phyloP scores from a whole-genome alignment of 352 stramenopile species.

The Globisporangium radiosum region DNA sequence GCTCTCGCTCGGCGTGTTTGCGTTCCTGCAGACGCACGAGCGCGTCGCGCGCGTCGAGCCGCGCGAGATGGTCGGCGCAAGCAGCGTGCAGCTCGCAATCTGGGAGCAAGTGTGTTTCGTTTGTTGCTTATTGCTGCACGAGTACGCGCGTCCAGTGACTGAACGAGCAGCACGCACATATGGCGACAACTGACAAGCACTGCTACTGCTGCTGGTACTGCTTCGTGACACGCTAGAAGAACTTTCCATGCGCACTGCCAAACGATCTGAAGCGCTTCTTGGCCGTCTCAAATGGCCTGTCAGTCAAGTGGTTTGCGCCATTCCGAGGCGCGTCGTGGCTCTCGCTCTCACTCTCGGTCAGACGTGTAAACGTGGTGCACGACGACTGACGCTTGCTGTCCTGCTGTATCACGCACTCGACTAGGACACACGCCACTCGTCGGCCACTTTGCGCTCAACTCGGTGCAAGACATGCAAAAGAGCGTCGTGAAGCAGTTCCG shows the following conservation, averaged over 20 bases:
- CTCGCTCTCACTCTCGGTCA: not conserved
- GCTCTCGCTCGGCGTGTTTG: constrained; percentile 69
- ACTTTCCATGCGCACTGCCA: constrained; percentile 44
- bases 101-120: constrained; percentile 52
- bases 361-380: not conserved
- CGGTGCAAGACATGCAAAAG: constrained; percentile 52
- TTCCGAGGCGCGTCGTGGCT: constrained; percentile 27
- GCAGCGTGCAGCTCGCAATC: constrained; percentile 36
- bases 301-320: constrained; percentile 60
- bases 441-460: constrained; percentile 57
- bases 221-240: constrained; percentile 25
- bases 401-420: not conserved
- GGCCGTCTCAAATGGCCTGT: constrained; percentile 56
- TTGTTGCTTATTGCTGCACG: not conserved
- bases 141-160: not conserved
- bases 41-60: constrained; percentile 48
- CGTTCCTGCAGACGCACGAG: constrained; percentile 53
- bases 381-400: not conserved
- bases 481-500: constrained; percentile 30
- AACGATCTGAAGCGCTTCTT: constrained; percentile 69
- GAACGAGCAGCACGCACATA: not conserved
- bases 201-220: not conserved
- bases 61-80: constrained; percentile 43
- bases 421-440: constrained; percentile 40
- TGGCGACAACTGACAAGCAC: too few relatives aligned